These are phyloP conservation scores for Solanum appendiculatum DNA, from an alignment of 257 asterid species.

Conservation along the genomic window DNA sequence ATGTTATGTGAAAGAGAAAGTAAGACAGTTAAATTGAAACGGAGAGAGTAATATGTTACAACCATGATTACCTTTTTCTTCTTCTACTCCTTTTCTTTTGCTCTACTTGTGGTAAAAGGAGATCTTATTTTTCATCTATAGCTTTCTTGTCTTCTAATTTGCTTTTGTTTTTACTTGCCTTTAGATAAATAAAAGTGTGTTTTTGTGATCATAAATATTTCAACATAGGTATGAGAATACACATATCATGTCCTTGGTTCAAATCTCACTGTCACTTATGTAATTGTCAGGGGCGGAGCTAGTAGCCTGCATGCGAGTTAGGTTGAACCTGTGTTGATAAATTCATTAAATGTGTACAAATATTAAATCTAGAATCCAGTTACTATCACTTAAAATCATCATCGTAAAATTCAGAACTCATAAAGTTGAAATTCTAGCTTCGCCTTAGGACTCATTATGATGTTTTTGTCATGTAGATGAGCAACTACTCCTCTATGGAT, in stretches of 20 bases:
- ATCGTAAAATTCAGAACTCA: neutral
- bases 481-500: constrained; percentile 53
- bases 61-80: neutral
- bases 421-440: neutral
- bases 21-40: neutral
- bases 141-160: neutral
- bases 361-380: neutral
- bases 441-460: neutral
- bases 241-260: neutral
- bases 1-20: neutral
- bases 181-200: neutral
- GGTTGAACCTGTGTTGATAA: fast-evolving
- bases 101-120: neutral
- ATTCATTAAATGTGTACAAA: neutral
- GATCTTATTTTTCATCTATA: neutral
- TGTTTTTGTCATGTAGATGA: constrained; percentile 18
- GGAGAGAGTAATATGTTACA: neutral
- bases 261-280: neutral
- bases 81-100: neutral
- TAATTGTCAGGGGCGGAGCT: neutral
- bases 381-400: neutral
- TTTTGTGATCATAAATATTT: neutral
- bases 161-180: neutral
- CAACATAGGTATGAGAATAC: neutral
- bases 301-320: neutral